A percentile compares a stretch with the other conserved stretches of the same genome.
These are phyloP conservation scores for Leishmania arabica DNA, from an alignment of 208 protist species.

Conservation along the genomic window DNA sequence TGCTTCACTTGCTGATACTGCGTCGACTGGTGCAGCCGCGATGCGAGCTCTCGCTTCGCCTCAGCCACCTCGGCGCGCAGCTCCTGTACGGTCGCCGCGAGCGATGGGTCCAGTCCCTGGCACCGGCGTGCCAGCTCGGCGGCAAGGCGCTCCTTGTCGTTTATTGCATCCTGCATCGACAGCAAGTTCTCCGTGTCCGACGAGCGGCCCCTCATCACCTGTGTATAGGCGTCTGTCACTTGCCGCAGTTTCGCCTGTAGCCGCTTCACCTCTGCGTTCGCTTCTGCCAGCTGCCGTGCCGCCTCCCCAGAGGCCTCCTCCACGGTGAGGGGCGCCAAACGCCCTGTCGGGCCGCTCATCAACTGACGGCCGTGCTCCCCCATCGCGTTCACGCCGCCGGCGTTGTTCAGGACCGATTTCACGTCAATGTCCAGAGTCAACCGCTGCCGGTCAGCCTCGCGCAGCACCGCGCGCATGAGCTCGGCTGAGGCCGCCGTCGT, in stretches of 20 bases:
- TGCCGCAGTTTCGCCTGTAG: constrained; percentile 68
- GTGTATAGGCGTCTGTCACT: constrained; percentile 61
- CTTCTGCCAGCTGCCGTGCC: constrained; percentile 61
- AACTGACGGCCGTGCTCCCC: constrained; percentile 55
- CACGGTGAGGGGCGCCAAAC: constrained; percentile 63
- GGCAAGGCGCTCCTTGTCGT: constrained; percentile 45
- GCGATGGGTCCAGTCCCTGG: constrained; percentile 42
- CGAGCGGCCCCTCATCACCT: constrained; percentile 53
- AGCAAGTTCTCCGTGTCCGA: constrained; percentile 49
- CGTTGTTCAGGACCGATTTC: constrained; percentile 53
- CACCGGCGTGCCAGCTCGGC: constrained; percentile 40
- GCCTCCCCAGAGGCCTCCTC: constrained; percentile 61
- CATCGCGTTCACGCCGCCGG: constrained; percentile 51
- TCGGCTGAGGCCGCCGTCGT: constrained; percentile 51
- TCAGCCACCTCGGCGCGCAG: constrained; percentile 61
- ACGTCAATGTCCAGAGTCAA: constrained; percentile 54
- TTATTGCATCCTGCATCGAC: constrained; percentile 54
- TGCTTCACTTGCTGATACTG: constrained; percentile 82
- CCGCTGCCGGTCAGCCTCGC: constrained; percentile 69
- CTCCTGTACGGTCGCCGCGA: constrained; percentile 39
- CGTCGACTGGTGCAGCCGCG: constrained; percentile 68
- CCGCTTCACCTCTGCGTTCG: constrained; percentile 65
- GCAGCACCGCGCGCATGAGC: constrained; percentile 68
- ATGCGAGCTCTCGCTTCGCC: constrained; percentile 60
- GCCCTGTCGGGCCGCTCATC: constrained; percentile 53